Percentiles rank a stretch among this genome's conserved stretches.
Conservation (phyloP, 2,329 filamentous ascomycete genomes). For the Colletotrichum salicis region DNA sequence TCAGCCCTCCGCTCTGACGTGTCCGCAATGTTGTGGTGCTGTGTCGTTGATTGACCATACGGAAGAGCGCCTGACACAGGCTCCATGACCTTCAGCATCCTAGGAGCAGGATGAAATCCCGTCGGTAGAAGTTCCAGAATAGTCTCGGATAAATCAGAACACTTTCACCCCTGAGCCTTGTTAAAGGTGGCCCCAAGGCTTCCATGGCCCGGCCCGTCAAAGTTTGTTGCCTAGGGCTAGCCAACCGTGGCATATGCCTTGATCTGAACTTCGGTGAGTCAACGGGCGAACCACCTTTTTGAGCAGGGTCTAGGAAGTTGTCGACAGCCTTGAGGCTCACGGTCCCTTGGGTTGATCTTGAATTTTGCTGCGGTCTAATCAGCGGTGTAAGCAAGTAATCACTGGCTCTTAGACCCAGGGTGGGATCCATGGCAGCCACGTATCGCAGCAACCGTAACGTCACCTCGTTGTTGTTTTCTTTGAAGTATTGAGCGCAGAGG, state of each 20-base stretch:
- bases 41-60: neutral
- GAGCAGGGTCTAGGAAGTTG: neutral
- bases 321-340: conserved; percentile 11
- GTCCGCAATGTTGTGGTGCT: neutral
- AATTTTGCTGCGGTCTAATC: neutral
- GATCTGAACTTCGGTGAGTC: neutral
- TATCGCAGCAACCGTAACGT: neutral
- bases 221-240: neutral
- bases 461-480: neutral
- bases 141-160: neutral
- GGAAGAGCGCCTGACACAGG: neutral
- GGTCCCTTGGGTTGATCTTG: conserved; percentile 1
- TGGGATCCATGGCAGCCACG: neutral
- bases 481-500: neutral
- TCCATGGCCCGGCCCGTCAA: conserved; percentile 17
- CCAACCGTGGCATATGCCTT: neutral
- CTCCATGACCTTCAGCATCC: neutral
- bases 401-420: neutral
- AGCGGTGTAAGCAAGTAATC: conserved; percentile 28
- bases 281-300: neutral
- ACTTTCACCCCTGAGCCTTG: neutral
- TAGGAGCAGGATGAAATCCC: neutral
- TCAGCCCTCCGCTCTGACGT: conserved; percentile 27
- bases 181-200: neutral
- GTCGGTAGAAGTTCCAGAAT: conserved; percentile 1